Conservation (phyloP, 2,329 filamentous ascomycete species). For the Corinectria fuckeliana region DNA sequence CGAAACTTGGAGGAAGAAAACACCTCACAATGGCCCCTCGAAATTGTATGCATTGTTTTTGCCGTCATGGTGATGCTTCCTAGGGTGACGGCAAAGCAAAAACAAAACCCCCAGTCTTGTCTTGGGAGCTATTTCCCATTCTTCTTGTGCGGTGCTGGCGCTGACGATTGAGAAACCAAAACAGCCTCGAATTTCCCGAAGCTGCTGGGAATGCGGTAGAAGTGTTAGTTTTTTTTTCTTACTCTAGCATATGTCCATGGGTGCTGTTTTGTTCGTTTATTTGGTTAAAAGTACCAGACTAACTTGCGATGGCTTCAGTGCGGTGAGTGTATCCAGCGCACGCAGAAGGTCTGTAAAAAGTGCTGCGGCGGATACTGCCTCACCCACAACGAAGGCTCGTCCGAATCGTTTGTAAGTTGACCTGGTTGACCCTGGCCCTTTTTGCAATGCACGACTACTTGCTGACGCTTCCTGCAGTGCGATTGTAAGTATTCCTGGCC, state of each 20-base stretch:
- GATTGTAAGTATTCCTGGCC: slow-evolving; percentile 49
- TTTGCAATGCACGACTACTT: not conserved
- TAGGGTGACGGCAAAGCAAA: slow-evolving; percentile 8
- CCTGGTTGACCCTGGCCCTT: not conserved
- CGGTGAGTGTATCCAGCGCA: slow-evolving; percentile 73
- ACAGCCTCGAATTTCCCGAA: slow-evolving; percentile 66
- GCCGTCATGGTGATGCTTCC: slow-evolving; percentile 21
- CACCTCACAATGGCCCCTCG: slow-evolving; percentile 12
- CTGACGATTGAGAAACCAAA: slow-evolving; percentile 17
- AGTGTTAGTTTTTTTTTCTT: slow-evolving; percentile 62
- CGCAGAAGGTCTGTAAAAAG: slow-evolving; percentile 72
- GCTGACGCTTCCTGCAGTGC: slow-evolving; percentile 49
- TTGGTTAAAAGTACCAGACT: not conserved
- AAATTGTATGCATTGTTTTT: slow-evolving; percentile 25
- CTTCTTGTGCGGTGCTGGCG: not conserved
- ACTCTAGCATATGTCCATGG: slow-evolving; percentile 8
- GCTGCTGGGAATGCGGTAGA: slow-evolving; percentile 87
- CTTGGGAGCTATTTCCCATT: not conserved
- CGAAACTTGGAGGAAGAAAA: slow-evolving; percentile 8
- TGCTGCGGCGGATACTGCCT: slow-evolving; percentile 85
- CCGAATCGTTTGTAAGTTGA: slow-evolving; percentile 61
- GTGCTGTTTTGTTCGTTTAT: not conserved
- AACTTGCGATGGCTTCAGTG: slow-evolving; percentile 59
- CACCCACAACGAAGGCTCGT: slow-evolving; percentile 83
- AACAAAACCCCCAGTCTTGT: not conserved